phyloP scores from a whole-genome alignment of 306 rosid species.

The Morella rubra region DNA sequence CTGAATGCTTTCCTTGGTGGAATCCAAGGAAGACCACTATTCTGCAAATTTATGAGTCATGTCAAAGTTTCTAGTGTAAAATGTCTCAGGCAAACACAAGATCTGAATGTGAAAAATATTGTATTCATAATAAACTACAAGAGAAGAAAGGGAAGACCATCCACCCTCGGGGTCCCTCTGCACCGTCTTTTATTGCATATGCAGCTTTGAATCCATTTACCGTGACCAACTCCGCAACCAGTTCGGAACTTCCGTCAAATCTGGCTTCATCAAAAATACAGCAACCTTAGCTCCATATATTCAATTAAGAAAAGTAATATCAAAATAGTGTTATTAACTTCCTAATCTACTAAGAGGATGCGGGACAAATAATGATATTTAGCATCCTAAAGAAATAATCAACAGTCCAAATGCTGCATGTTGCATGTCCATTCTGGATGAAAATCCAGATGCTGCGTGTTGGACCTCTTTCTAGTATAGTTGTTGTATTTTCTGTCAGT shows the following conservation, averaged over 20 bases:
- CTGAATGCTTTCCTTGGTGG: slow-evolving; percentile 51
- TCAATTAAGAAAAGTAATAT: background rate
- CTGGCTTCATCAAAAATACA: slow-evolving; percentile 85
- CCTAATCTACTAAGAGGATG: background rate
- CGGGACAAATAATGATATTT: background rate
- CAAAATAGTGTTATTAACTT: background rate
- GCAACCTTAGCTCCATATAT: slow-evolving; percentile 49
- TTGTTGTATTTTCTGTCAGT: background rate
- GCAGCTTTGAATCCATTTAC: slow-evolving; percentile 92
- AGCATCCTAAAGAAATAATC: too few species aligned
- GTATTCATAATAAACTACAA: background rate
- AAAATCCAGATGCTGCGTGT: background rate
- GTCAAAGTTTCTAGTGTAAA: slow-evolving; percentile 15
- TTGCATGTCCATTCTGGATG: background rate
- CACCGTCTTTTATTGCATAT: slow-evolving; percentile 91
- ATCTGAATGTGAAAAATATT: slow-evolving; percentile 6
- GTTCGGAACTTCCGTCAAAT: slow-evolving; percentile 92
- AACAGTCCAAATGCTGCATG: too few species aligned
- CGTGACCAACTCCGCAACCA: slow-evolving; percentile 89
- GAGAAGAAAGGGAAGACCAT: slow-evolving; percentile 48
- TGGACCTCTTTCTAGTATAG: background rate
- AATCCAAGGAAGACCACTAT: slow-evolving; percentile 85
- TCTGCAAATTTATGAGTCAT: slow-evolving; percentile 50
- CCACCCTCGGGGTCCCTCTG: slow-evolving; percentile 98
- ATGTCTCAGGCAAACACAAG: background rate